A percentile compares a stretch with the other conserved stretches of the same genome.
Evolutionary conservation across 768 basidiomycete genomes (phyloP).

Genomic region (Rhodotorula sphaerocarpa): DNA sequence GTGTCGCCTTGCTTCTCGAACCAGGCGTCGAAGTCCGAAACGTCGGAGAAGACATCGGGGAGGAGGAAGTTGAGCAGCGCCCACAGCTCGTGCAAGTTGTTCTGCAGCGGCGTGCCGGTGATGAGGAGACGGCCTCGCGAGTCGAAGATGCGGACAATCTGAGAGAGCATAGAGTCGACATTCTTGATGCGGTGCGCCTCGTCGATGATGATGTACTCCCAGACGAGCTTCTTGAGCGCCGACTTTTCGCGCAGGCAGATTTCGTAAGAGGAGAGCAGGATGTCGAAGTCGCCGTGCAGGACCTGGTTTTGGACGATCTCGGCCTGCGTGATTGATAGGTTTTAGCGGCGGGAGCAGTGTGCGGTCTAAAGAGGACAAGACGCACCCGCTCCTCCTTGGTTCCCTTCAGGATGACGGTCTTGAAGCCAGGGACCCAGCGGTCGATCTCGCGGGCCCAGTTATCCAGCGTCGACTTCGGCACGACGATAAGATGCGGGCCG

Average conservation of each 20-base stretch:
- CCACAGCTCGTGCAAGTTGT: slow-evolving; percentile 90
- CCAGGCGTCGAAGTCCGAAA: slow-evolving; percentile 85
- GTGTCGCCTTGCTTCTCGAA: slow-evolving; percentile 57
- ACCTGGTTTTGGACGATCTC: slow-evolving; percentile 69
- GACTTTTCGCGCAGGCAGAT: slow-evolving; percentile 91
- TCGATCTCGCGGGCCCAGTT: slow-evolving; percentile 94
- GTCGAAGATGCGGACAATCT: slow-evolving; percentile 84
- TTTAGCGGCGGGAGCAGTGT: background rate
- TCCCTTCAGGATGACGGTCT: slow-evolving; percentile 70
- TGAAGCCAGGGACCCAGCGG: slow-evolving; percentile 83
- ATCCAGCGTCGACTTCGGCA: slow-evolving; percentile 96
- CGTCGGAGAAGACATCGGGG: slow-evolving; percentile 88
- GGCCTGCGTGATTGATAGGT: slow-evolving; percentile 43
- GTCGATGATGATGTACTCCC: slow-evolving; percentile 96
- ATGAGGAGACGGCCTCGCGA: slow-evolving; percentile 85
- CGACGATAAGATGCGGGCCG: slow-evolving; percentile 90
- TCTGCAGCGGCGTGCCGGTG: slow-evolving; percentile 88
- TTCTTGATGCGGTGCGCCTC: slow-evolving; percentile 99
- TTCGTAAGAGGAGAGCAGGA: slow-evolving; percentile 93
- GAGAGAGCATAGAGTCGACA: slow-evolving; percentile 86
- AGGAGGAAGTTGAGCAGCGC: slow-evolving; percentile 64
- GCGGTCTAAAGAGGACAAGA: too few relatives aligned
- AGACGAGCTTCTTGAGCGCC: slow-evolving; percentile 86
- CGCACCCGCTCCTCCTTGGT: slow-evolving; percentile 73
- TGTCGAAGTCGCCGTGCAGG: slow-evolving; percentile 79